A percentile compares a stretch with the other conserved stretches of the same genome.
phyloP scores from a whole-genome alignment of 1,139 yeast genomes.

The Saccharomycopsis hybrid region DNA sequence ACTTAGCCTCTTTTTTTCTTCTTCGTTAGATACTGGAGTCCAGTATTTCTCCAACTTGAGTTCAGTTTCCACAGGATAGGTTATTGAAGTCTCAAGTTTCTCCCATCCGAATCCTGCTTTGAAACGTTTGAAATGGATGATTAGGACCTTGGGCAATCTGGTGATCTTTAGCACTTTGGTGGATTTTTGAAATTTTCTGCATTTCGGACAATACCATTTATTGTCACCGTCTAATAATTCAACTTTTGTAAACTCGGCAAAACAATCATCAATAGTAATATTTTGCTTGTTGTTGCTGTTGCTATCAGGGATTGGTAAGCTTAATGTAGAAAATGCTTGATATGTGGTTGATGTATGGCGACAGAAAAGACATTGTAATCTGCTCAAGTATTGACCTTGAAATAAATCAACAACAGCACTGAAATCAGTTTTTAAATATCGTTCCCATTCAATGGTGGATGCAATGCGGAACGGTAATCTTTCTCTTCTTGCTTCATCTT shows the following conservation, averaged over 20 bases:
- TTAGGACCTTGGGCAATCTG: slow-evolving; percentile 64
- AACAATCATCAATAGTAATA: slow-evolving; percentile 54
- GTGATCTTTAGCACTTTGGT: slow-evolving; percentile 65
- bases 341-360: slow-evolving; percentile 79
- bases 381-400: slow-evolving; percentile 87
- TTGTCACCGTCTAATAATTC: slow-evolving; percentile 76
- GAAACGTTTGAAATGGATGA: slow-evolving; percentile 78
- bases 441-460: slow-evolving; percentile 91
- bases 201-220: slow-evolving; percentile 84
- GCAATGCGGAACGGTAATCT: slow-evolving; percentile 73
- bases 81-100: slow-evolving; percentile 58
- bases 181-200: slow-evolving; percentile 61
- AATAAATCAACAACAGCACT: slow-evolving; percentile 80
- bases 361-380: slow-evolving; percentile 71
- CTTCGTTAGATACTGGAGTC: slow-evolving; percentile 49
- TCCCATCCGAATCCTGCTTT: slow-evolving; percentile 36
- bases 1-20: slow-evolving; percentile 39
- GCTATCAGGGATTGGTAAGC: slow-evolving; percentile 61
- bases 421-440: slow-evolving; percentile 77
- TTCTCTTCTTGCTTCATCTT: slow-evolving; percentile 74
- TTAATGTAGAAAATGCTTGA: slow-evolving; percentile 69
- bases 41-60: slow-evolving; percentile 58
- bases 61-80: slow-evolving; percentile 42
- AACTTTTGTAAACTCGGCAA: slow-evolving; percentile 57
- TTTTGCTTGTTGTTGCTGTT: slow-evolving; percentile 22